phyloP scores from a whole-genome alignment of 345 rosid genomes.

The Eucalyptus lansdowneana region DNA sequence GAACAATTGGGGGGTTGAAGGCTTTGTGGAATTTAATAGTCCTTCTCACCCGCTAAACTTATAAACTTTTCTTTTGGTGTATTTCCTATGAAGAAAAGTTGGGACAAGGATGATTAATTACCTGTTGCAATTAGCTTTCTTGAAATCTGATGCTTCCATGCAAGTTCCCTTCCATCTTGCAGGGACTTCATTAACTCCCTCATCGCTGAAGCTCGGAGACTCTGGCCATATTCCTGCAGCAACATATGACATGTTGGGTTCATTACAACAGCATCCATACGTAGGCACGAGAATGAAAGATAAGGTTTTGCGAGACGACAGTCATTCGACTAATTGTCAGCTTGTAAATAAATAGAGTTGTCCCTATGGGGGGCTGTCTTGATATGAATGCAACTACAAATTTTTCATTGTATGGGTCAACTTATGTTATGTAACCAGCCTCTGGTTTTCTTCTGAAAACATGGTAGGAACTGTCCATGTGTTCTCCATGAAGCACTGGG shows the following conservation, averaged over 20 bases:
- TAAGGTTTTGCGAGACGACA: background rate
- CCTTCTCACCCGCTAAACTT: background rate
- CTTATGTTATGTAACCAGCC: background rate
- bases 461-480: background rate
- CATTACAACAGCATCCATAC: background rate
- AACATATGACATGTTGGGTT: background rate
- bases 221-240: constrained; percentile 55
- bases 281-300: background rate
- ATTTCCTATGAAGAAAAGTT: background rate
- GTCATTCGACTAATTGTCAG: background rate
- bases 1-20: background rate
- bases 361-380: background rate
- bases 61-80: background rate
- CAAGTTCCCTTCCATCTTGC: constrained; percentile 58
- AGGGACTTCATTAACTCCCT: constrained; percentile 43
- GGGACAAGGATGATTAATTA: background rate
- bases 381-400: background rate
- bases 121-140: constrained; percentile 57
- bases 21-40: background rate
- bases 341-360: background rate
- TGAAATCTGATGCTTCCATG: constrained; percentile 47
- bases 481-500: background rate
- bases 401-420: background rate
- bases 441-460: background rate
- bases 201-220: constrained; percentile 49